Conservation (phyloP, 352 stramenopile genomes). For the Plasmopara viticola region DNA sequence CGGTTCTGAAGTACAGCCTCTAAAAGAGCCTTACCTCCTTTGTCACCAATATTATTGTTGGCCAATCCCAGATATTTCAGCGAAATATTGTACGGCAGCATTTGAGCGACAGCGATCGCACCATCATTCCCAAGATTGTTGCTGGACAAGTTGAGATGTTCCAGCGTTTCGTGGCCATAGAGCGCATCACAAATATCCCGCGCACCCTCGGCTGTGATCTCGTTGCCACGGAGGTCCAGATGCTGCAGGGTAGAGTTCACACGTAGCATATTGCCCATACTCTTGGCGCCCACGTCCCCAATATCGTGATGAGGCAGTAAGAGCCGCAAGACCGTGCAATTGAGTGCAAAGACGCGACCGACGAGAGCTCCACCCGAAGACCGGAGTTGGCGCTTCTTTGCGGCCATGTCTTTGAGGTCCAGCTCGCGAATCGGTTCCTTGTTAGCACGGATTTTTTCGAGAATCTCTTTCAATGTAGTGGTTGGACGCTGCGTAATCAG, state of each 20-base stretch:
- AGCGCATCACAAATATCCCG: constrained; percentile 31
- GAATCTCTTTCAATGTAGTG: constrained; percentile 41
- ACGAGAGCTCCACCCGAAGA: constrained; percentile 34
- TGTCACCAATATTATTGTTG: constrained; percentile 39
- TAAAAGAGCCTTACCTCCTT: constrained; percentile 36
- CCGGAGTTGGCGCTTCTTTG: constrained; percentile 36
- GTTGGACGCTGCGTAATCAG: constrained; percentile 33
- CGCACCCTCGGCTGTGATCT: constrained; percentile 32
- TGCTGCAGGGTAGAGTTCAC: constrained; percentile 43
- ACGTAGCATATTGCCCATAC: constrained; percentile 49
- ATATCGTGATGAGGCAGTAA: constrained; percentile 51
- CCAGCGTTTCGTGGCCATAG: constrained; percentile 42
- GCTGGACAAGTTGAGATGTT: constrained; percentile 36
- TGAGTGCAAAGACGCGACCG: constrained; percentile 44
- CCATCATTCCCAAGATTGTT: constrained; percentile 44
- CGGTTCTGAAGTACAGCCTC: constrained; percentile 41
- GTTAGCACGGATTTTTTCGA: constrained; percentile 50
- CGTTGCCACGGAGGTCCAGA: constrained; percentile 44
- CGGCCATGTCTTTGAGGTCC: constrained; percentile 50
- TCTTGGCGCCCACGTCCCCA: constrained; percentile 33
- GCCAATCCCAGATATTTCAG: constrained; percentile 43
- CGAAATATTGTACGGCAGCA: constrained; percentile 45
- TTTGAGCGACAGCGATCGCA: constrained; percentile 35
- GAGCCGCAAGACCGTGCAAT: constrained; percentile 37
- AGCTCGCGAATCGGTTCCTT: constrained; percentile 48